These are phyloP conservation scores for Pseudocercospora fuligena DNA, from an alignment of 2,329 filamentous ascomycete genomes.

Conservation along the genomic window DNA sequence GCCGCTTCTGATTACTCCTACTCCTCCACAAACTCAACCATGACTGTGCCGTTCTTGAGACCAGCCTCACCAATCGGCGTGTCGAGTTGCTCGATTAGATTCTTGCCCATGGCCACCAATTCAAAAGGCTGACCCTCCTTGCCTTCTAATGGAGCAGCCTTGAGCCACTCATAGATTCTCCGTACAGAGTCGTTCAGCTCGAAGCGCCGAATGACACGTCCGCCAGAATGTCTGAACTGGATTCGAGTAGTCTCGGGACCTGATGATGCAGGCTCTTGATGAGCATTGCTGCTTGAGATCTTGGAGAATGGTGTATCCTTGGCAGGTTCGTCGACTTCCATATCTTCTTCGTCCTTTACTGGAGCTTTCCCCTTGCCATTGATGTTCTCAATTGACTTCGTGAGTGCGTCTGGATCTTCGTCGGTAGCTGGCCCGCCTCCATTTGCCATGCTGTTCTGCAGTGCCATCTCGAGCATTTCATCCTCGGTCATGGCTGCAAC, in stretches of 20 bases:
- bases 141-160: constrained; percentile 81
- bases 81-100: constrained; percentile 76
- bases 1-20: constrained; percentile 4
- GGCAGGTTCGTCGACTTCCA: constrained; percentile 18
- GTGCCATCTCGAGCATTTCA: constrained; percentile 92
- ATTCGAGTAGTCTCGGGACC: constrained; percentile 79
- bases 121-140: constrained; percentile 82
- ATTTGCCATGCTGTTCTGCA: constrained; percentile 81
- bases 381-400: constrained; percentile 58
- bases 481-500: constrained; percentile 93
- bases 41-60: constrained; percentile 89
- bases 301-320: constrained; percentile 61
- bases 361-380: constrained; percentile 62
- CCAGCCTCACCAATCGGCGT: constrained; percentile 77
- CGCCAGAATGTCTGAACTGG: constrained; percentile 85
- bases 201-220: constrained; percentile 88
- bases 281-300: constrained; percentile 74
- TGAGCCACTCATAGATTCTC: constrained; percentile 94
- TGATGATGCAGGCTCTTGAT: constrained; percentile 72
- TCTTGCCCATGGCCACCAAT: constrained; percentile 83
- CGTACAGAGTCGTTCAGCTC: constrained; percentile 74
- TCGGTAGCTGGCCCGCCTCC: constrained; percentile 58
- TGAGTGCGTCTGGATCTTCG: constrained; percentile 85
- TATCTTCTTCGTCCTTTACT: constrained; percentile 39
- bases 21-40: constrained; percentile 72